Conservation (phyloP, 305 asterid species). For the Fraxinus ornus region DNA sequence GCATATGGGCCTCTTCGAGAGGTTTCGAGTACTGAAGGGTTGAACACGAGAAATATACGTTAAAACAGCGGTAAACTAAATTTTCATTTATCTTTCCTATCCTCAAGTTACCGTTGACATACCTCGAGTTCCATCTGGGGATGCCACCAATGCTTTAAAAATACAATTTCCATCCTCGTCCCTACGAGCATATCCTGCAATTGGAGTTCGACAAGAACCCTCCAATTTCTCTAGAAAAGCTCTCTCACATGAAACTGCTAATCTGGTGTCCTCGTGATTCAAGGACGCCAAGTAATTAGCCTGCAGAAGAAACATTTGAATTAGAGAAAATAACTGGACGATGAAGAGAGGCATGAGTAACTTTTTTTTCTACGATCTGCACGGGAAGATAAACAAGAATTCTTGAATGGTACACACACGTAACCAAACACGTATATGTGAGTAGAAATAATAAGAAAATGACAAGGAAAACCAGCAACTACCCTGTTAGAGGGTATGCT, state of each 20-base stretch:
- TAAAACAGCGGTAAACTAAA: background rate
- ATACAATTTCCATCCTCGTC: constrained; percentile 72
- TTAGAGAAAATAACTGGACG: constrained; percentile 6
- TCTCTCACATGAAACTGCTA: constrained; percentile 87
- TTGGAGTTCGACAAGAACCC: constrained; percentile 93
- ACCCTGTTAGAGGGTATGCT: background rate
- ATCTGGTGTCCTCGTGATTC: constrained; percentile 84
- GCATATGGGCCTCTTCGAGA: constrained; percentile 72
- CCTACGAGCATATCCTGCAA: constrained; percentile 82
- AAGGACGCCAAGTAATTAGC: constrained; percentile 62
- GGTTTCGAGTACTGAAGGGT: constrained; percentile 65
- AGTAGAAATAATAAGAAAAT: background rate
- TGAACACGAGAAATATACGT: background rate
- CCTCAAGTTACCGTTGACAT: background rate
- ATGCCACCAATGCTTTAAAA: constrained; percentile 81
- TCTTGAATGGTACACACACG: background rate
- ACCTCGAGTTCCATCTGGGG: constrained; percentile 78
- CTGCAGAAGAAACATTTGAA: constrained; percentile 35
- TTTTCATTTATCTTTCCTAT: background rate
- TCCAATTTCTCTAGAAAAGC: constrained; percentile 76
- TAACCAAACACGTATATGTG: background rate
- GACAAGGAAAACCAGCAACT: background rate
- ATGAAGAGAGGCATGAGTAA: background rate
- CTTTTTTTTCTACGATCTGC: background rate
- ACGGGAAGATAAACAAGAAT: background rate